Evolutionary conservation across 371 early-diverging fungal species (phyloP).

Genomic region (Massospora cicadina): DNA sequence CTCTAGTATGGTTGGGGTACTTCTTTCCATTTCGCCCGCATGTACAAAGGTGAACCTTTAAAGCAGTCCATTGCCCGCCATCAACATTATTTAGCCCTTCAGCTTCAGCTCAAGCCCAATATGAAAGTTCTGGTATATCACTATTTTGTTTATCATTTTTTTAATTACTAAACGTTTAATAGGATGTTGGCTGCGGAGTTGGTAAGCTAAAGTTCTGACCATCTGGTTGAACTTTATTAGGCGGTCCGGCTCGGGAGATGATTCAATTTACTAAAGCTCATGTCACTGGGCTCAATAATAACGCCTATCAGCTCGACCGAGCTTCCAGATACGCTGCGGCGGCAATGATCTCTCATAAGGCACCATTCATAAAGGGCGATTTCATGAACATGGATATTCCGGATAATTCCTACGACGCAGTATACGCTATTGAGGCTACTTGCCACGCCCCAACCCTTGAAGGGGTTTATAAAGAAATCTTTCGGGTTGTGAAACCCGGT

Average conservation of each 20-base stretch:
- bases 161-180: neutral
- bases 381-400: slow-evolving; percentile 84
- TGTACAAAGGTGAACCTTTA: slow-evolving; percentile 57
- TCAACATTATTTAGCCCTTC: slow-evolving; percentile 68
- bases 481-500: slow-evolving; percentile 81
- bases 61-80: slow-evolving; percentile 71
- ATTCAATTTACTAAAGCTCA: slow-evolving; percentile 66
- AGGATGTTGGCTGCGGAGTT: slow-evolving; percentile 82
- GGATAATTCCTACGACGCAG: slow-evolving; percentile 59
- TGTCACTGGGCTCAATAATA: slow-evolving; percentile 86
- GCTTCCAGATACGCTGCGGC: slow-evolving; percentile 51
- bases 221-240: slow-evolving; percentile 17
- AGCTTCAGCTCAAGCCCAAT: slow-evolving; percentile 42
- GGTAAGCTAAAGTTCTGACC: slow-evolving; percentile 21
- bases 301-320: slow-evolving; percentile 77
- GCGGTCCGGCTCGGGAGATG: slow-evolving; percentile 87
- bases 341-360: slow-evolving; percentile 33
- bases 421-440: slow-evolving; percentile 86
- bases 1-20: slow-evolving; percentile 63
- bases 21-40: slow-evolving; percentile 80
- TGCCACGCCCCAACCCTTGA: slow-evolving; percentile 69
- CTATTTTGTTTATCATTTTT: neutral
- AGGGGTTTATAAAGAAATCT: slow-evolving; percentile 72
- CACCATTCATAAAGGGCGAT: slow-evolving; percentile 62
- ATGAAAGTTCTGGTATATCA: slow-evolving; percentile 36